Evolutionary conservation across 2,329 filamentous ascomycete genomes (phyloP).

Genomic region (Amesomyces nigricolor): DNA sequence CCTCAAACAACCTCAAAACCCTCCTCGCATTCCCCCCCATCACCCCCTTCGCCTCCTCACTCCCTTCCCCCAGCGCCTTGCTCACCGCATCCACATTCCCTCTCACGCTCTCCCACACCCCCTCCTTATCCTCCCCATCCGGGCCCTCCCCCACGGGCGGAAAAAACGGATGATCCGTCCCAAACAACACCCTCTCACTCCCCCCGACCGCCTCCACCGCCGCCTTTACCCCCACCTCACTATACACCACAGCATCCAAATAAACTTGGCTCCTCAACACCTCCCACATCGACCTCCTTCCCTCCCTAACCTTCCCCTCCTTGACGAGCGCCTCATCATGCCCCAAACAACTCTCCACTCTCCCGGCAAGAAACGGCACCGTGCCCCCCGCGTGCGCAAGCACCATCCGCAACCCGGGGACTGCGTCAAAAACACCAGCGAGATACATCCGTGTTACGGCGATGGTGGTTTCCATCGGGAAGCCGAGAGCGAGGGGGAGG

Average conservation of each 20-base stretch:
- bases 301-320: slow-evolving; percentile 38
- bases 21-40: slow-evolving; percentile 30
- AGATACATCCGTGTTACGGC: slow-evolving; percentile 82
- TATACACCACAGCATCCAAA: slow-evolving; percentile 82
- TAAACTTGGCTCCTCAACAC: slow-evolving; percentile 68
- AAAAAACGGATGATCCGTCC: slow-evolving; percentile 80
- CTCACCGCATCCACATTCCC: slow-evolving; percentile 35
- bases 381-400: slow-evolving; percentile 86
- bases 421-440: slow-evolving; percentile 76
- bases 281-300: slow-evolving; percentile 49
- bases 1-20: slow-evolving; percentile 26
- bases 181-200: slow-evolving; percentile 68
- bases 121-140: slow-evolving; percentile 38
- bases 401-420: slow-evolving; percentile 63
- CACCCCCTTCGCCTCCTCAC: slow-evolving; percentile 22
- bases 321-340: slow-evolving; percentile 72
- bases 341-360: slow-evolving; percentile 79
- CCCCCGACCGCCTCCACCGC: slow-evolving; percentile 62
- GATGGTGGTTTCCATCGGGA: slow-evolving; percentile 89
- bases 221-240: slow-evolving; percentile 64
- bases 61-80: slow-evolving; percentile 25
- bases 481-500: slow-evolving; percentile 76
- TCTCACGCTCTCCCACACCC: slow-evolving; percentile 64
- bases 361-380: slow-evolving; percentile 78
- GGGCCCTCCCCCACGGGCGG: slow-evolving; percentile 57